Base-by-base conservation (phyloP, 148 eudicot species). In the Arctostaphylos glauca region DNA sequence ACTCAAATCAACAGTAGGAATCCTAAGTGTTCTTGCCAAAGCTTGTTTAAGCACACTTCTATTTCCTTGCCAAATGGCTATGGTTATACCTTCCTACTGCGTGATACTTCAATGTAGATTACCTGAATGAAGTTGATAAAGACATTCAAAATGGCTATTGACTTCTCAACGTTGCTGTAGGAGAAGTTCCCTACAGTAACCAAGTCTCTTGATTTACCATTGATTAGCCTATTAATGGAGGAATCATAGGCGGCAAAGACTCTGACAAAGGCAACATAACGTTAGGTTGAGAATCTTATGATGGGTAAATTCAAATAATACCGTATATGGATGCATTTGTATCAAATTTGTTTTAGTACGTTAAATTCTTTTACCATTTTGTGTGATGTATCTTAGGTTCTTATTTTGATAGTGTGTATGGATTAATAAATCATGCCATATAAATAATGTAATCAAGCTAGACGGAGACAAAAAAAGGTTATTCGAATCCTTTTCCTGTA, bases 111-210 rank as follows among this genome's bases (percentile, higher is more conserved):
- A 54, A 71, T 23, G 52, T 73, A 52, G 31, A 56, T 76, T 90
- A 91, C 99, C 98, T 91, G 91, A 81, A 93, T 89, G 86, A 96
- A 96, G 72, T 90, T 87, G 50, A 92, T 84, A 85, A 92, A 96
- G 79, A 87, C 86, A 83, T 91, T 81, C 88, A 96, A 79, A 82
- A 93, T 72, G 53, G 99, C 93, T 92, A 96, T 82, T 80, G 99
- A 94, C 85, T 95, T 90, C 87, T 91, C 99, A 76, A 89, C 87
- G 85, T 93, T 96, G 75, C 89, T 88, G 87, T 94, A 93, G 41
- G 93, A 88, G 47, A 81, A 85, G 47, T 92, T 90, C 73, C 97
- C 98, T 81, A 96, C 89, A 64, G 86, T 88, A 64, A 91, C 92
- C 71, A 81, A 68, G 80, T 93, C 94, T 47, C 83, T 84, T 58